Evolutionary conservation across 495 filamentous ascomycete genomes (phyloP), one percentile per base, ranked within the genome.

Genomic region (Penicillium taxi): DNA sequence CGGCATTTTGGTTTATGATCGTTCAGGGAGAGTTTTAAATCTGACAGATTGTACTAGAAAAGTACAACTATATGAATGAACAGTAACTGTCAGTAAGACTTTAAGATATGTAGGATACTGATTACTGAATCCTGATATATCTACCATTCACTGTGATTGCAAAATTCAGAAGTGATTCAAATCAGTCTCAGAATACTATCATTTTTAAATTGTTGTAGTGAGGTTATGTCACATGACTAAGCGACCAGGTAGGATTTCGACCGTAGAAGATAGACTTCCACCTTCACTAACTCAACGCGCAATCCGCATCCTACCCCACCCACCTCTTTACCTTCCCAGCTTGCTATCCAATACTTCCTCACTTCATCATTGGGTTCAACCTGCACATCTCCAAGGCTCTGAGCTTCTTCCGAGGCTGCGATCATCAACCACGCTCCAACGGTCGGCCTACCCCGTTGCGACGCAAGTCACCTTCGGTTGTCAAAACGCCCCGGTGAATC

Each of bases 261-360:
- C 64, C 61, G 50, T 48, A 33, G 42, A 50, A 52, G 40, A 25
- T 41, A 45, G 42, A 67, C 62, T 58, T 61, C 58, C 61, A 61
- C 62, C 64, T 62, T 55, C 53, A 49, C 47, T 49, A 64, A 56
- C 55, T 41, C 55, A 59, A 61, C 58, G 42, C 31, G 40, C 46
- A 53, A 45, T 43, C 36, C 37, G 25, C 36, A 25, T 26, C 42
- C 42, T 35, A 42, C 37, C 32, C 16, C 26, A 29, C 20, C 29
- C n/a, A 30, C 36, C 37, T 27, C 26, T 40, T 37, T 26, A 12
- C 35, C 27, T 26, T 33, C 19, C 37, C 5, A 25, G n/a, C 14
- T 20, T 32, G 19, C 21, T 32, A 15, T 35, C 12, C 3, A n/a
- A 9, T 15, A 9, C 15, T 6, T 1, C 17, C 12, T 22, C 12